These are phyloP conservation scores for Podila clonocystis DNA, from an alignment of 192 early-diverging fungal genomes.

Conservation along the genomic window DNA sequence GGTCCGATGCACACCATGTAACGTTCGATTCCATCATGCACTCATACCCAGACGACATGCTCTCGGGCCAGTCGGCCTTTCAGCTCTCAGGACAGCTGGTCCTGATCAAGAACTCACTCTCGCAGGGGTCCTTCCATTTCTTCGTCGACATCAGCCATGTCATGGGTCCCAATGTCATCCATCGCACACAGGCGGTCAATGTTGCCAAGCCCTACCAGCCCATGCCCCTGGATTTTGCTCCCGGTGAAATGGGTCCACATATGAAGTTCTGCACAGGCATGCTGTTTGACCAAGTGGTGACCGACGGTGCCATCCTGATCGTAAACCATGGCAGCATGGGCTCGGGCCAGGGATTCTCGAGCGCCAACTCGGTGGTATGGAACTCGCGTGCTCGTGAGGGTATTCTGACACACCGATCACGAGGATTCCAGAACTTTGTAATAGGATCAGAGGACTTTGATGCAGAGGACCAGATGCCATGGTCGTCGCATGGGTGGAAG, in stretches of 20 bases:
- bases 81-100: conserved; percentile 57
- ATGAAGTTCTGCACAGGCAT: conserved; percentile 60
- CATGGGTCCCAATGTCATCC: conserved; percentile 57
- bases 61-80: conserved; percentile 59
- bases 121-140: conserved; percentile 54
- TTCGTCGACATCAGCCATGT: conserved; percentile 55
- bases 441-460: conserved; percentile 42
- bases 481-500: conserved; percentile 36
- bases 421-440: conserved; percentile 54
- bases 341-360: conserved; percentile 56
- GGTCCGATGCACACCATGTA: conserved; percentile 32
- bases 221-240: conserved; percentile 27
- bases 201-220: conserved; percentile 30
- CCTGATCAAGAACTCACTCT: conserved; percentile 50
- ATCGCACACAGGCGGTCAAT: conserved; percentile 21
- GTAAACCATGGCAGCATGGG: conserved; percentile 58
- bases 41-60: conserved; percentile 47
- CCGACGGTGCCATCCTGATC: conserved; percentile 55
- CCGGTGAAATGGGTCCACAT: conserved; percentile 56
- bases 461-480: conserved; percentile 18
- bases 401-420: conserved; percentile 52
- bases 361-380: conserved; percentile 59
- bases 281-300: conserved; percentile 33
- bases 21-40: conserved; percentile 48
- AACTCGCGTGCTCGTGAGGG: conserved; percentile 55